Evolutionary conservation across 2,329 filamentous ascomycete species (phyloP).

Genomic region (Neofusicoccum cordaticola): DNA sequence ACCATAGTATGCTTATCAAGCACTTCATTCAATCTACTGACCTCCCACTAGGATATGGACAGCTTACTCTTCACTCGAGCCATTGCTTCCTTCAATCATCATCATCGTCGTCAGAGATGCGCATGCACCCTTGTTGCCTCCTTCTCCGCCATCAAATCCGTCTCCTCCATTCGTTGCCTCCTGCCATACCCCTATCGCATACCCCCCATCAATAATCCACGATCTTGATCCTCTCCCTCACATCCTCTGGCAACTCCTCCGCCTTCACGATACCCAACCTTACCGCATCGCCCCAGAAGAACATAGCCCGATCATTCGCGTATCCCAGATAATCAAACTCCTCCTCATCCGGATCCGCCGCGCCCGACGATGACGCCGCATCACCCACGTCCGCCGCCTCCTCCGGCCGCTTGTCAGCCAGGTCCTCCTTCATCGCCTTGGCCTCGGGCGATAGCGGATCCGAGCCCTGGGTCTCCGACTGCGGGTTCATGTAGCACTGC

Average conservation of each 20-base stretch:
- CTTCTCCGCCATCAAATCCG: too few species aligned
- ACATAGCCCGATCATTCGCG: constrained; percentile 83
- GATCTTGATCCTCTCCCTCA: constrained; percentile 65
- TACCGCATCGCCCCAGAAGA: constrained; percentile 92
- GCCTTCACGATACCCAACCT: constrained; percentile 68
- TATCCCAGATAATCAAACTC: constrained; percentile 94
- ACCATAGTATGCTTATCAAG: too few species aligned
- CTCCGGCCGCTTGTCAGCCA: constrained; percentile 23
- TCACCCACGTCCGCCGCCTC: constrained; percentile 36
- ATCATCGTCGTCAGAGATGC: too few species aligned
- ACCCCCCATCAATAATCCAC: constrained; percentile 46
- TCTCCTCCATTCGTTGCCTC: too few species aligned
- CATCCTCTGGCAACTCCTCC: constrained; percentile 71
- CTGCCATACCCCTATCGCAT: too few species aligned
- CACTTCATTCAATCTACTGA: too few species aligned
- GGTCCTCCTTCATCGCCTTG: constrained; percentile 21
- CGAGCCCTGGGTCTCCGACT: not conserved
- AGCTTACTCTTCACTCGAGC: too few species aligned
- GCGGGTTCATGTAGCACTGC: constrained; percentile 13
- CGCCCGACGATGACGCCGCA: constrained; percentile 18
- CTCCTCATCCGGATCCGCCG: constrained; percentile 49
- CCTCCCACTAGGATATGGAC: too few species aligned
- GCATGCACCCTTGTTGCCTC: too few species aligned
- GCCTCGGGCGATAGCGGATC: constrained; percentile 21
- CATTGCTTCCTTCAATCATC: too few species aligned